Evolutionary conservation across 164 flowering plant species (phyloP).

Genomic region (Berberis thunbergii): DNA sequence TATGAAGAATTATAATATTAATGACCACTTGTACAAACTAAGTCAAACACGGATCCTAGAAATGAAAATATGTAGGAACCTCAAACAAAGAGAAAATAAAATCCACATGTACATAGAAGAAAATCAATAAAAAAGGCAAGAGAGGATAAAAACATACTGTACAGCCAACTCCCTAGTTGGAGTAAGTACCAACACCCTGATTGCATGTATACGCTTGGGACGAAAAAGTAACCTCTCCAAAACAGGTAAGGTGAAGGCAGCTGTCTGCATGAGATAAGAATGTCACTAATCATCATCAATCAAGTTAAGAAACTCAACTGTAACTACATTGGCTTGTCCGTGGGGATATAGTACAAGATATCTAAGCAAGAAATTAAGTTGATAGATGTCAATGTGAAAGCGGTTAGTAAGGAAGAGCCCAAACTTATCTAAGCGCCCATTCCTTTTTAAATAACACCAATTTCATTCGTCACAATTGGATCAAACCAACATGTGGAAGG

Average conservation of each 20-base stretch:
- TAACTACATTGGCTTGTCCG: too few relatives aligned
- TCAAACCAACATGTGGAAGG: too few relatives aligned
- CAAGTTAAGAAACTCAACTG: not conserved
- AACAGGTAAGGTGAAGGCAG: conserved; percentile 84
- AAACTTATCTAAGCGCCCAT: too few relatives aligned
- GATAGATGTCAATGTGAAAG: too few relatives aligned
- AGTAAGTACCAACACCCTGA: conserved; percentile 84
- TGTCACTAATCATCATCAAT: not conserved
- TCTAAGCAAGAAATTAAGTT: too few relatives aligned
- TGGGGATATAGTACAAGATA: too few relatives aligned
- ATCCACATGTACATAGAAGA: not conserved
- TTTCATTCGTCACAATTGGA: too few relatives aligned
- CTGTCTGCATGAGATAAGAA: conserved; percentile 46
- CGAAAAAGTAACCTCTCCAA: conserved; percentile 78
- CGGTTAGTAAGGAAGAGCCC: too few relatives aligned
- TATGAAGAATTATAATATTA: too few relatives aligned
- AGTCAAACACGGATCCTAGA: not conserved
- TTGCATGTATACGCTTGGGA: conserved; percentile 75
- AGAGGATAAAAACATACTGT: conserved; percentile 49
- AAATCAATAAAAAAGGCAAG: not conserved
- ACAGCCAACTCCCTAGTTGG: conserved; percentile 97
- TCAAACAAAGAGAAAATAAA: not conserved
- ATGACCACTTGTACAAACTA: too few relatives aligned
- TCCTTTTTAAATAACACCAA: too few relatives aligned
- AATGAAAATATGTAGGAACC: not conserved